These are phyloP conservation scores for Cnidoscolus chayamansa DNA, from an alignment of 441 rosid species.

Conservation along the genomic window DNA sequence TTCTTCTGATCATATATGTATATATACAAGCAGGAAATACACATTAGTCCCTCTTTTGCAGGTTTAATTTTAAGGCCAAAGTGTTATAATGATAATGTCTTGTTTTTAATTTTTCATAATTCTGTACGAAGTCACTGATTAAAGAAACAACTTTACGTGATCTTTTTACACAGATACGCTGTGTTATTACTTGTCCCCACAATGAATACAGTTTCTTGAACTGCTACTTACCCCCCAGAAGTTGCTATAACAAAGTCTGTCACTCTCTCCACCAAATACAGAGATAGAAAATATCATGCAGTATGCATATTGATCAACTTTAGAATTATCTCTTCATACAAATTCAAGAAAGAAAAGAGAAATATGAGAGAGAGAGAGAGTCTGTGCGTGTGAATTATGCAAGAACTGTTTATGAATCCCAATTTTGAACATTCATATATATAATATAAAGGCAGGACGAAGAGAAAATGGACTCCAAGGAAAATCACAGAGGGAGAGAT, in stretches of 20 bases:
- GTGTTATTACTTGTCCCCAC: slow-evolving; percentile 15
- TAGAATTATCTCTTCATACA: not conserved
- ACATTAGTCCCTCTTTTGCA: too few relatives aligned
- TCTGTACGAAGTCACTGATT: slow-evolving; percentile 9
- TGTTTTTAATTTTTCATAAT: slow-evolving; percentile 1
- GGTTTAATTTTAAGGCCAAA: not conserved
- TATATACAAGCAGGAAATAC: not conserved
- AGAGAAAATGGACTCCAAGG: not conserved
- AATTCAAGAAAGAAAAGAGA: not conserved
- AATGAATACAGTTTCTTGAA: not conserved
- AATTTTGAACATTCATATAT: too few relatives aligned
- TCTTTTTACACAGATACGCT: slow-evolving; percentile 8
- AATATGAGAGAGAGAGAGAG: too few relatives aligned
- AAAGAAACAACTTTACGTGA: not conserved
- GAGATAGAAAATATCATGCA: not conserved
- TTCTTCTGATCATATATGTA: not conserved
- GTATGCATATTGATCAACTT: not conserved
- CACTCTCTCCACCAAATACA: not conserved
- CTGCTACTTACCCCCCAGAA: too few relatives aligned
- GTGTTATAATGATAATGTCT: not conserved
- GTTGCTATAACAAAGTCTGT: too few relatives aligned
- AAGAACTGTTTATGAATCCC: too few relatives aligned
- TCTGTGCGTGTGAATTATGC: too few relatives aligned
- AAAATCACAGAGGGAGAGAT: not conserved
- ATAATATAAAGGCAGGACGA: not conserved